Conservation (phyloP, 1,139 yeast species). For the Diutina neorugosa region DNA sequence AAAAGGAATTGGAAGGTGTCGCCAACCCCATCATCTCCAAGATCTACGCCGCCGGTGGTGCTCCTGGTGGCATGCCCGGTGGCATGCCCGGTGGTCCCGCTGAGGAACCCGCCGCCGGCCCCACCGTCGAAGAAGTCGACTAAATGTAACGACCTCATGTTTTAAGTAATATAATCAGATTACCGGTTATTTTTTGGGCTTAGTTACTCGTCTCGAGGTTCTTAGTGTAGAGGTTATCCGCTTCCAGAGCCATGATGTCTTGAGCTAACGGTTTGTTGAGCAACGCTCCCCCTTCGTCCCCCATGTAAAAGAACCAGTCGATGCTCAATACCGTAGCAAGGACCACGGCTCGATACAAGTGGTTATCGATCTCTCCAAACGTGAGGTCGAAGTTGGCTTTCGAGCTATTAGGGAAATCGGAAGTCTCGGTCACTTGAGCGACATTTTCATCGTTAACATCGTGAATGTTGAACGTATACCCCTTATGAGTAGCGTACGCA, state of each 20-base stretch:
- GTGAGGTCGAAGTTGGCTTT: neutral
- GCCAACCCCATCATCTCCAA: conserved; percentile 92
- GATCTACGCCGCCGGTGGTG: conserved; percentile 60
- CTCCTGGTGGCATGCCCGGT: conserved; percentile 29
- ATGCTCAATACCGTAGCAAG: neutral
- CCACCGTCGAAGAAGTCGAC: conserved; percentile 4
- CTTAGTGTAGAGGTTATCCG: neutral
- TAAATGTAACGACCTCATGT: neutral
- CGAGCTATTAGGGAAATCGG: neutral
- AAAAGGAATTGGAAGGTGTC: conserved; percentile 86
- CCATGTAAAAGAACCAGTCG: neutral
- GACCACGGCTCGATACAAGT: neutral
- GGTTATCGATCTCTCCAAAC: neutral
- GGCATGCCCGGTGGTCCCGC: conserved; percentile 50
- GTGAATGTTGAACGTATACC: neutral
- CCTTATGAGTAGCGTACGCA: neutral
- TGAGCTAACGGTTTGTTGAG: neutral
- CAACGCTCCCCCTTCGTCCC: neutral
- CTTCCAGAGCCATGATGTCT: neutral
- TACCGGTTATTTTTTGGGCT: too few relatives aligned
- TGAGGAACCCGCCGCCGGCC: conserved; percentile 41
- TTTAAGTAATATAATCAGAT: too few relatives aligned
- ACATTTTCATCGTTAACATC: neutral
- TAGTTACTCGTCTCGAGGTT: neutral
- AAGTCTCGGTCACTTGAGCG: neutral